phyloP scores from a whole-genome alignment of 176 grass and related monocot species.

The Areca catechu region DNA sequence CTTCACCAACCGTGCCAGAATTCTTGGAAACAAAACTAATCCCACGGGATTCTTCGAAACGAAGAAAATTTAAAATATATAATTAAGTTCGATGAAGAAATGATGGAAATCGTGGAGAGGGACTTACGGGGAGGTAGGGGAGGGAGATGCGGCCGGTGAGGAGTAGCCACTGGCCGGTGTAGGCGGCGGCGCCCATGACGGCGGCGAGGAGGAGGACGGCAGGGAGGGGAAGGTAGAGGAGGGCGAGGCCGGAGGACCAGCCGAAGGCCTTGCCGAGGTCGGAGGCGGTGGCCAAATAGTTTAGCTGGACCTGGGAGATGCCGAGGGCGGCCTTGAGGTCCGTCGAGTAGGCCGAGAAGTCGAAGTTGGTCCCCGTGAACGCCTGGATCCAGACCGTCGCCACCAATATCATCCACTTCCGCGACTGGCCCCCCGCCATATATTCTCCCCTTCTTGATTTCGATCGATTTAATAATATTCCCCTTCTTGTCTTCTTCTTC shows the following conservation, averaged over 20 bases:
- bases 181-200: slow-evolving; percentile 44
- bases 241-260: slow-evolving; percentile 73
- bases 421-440: slow-evolving; percentile 4
- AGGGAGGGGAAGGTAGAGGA: slow-evolving; percentile 58
- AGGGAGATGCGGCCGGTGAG: slow-evolving; percentile 26
- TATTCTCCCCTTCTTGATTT: too few species aligned
- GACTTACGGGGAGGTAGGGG: slow-evolving; percentile 50
- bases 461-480: too few species aligned
- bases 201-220: slow-evolving; percentile 55
- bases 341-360: slow-evolving; percentile 94
- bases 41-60: too few species aligned
- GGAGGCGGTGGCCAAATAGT: slow-evolving; percentile 77
- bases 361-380: slow-evolving; percentile 90
- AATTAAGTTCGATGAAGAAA: background rate
- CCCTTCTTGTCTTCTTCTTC: too few species aligned
- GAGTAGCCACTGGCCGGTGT: slow-evolving; percentile 50
- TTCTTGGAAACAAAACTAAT: too few species aligned
- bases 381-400: slow-evolving; percentile 85
- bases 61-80: background rate
- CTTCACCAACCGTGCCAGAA: too few species aligned
- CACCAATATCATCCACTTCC: slow-evolving; percentile 66
- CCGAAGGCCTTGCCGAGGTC: slow-evolving; percentile 83
- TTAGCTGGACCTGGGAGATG: slow-evolving; percentile 71
- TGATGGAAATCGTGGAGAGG: background rate
- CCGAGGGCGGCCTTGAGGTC: slow-evolving; percentile 50